Conservation (phyloP, 192 early-diverging fungal genomes). For the Backusella sp. region DNA sequence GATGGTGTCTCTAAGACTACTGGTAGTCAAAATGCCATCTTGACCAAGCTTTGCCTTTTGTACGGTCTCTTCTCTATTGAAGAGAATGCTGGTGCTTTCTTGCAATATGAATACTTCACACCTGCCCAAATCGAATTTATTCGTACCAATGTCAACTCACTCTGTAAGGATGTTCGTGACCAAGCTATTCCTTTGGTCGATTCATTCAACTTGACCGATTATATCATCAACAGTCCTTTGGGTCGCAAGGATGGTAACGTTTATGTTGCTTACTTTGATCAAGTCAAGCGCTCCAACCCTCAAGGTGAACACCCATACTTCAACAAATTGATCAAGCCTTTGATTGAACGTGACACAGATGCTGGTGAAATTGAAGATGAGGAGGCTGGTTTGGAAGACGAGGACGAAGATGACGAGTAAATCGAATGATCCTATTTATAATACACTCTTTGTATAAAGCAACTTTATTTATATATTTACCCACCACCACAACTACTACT, state of each 20-base stretch:
- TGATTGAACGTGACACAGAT: conserved; percentile 61
- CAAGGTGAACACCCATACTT: conserved; percentile 74
- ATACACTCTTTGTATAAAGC: conserved; percentile 3
- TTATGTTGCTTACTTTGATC: conserved; percentile 84
- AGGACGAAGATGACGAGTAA: conserved; percentile 55
- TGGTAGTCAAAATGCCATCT: conserved; percentile 55
- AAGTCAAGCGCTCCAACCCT: conserved; percentile 78
- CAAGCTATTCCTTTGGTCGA: conserved; percentile 86
- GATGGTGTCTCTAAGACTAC: conserved; percentile 70
- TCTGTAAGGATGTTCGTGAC: conserved; percentile 69
- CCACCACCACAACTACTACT: not conserved
- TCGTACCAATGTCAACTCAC: conserved; percentile 58
- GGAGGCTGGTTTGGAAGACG: conserved; percentile 51
- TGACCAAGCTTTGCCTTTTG: conserved; percentile 72
- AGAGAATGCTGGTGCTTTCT: conserved; percentile 82
- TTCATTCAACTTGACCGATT: conserved; percentile 87
- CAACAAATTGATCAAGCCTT: conserved; percentile 71
- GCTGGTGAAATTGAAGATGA: conserved; percentile 47
- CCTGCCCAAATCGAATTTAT: conserved; percentile 71
- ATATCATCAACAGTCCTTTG: conserved; percentile 86
- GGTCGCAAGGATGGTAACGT: conserved; percentile 86
- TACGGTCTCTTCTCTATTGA: conserved; percentile 84
- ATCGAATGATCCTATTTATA: not conserved
- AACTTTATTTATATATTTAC: conserved; percentile 5
- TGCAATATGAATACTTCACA: conserved; percentile 84